Evolutionary conservation across 306 rosid species (phyloP), one percentile per base, ranked within the genome.

Genomic region (Purshia tridentata): DNA sequence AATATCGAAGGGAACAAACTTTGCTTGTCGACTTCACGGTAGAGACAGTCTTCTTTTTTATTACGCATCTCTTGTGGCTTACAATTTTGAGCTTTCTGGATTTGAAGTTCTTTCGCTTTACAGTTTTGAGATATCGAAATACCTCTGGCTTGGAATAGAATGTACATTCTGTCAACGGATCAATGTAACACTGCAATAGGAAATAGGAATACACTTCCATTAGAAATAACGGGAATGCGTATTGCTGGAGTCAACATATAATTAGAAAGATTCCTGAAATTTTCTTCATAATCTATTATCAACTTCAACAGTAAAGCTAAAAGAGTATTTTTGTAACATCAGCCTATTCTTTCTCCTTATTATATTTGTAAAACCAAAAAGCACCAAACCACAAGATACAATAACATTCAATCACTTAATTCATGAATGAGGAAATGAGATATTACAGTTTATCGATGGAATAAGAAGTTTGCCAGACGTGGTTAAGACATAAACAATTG

Each of bases 101-200:
- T 64, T 69, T 82, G 80, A 68, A 23, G 72, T 12, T 72, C 69
- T 60, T 77, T 74, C 40, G 80, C 80, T 83, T 83, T 46, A 70
- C 55, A 51, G 86, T 77, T 69, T 82, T 84, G 58, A 93, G 96
- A 72, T 91, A 83, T 50, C 90, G 93, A 44, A 89, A 76, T 29
- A 93, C 97, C 82, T 86, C 89, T 46, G 93, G 92, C 77, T 89
- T 93, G 76, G 98, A 93, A 89, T 84, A 93, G 84, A 89, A 93
- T 79, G 70, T 93, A 84, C 53, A 41, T 75, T 78, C 82, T 11
- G 72, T 81, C 20, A 67, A 72, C n/a, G 96, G 93, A 78, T 93
- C 87, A 75, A 84, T 72, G 80, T 84, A 93, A 81, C 89, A 84
- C 98, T 91, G 86, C 81, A 86, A 80, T 74, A 79, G 52, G 56